phyloP scores from a whole-genome alignment of 2,329 filamentous ascomycete species.

The Trichoderma sp. region DNA sequence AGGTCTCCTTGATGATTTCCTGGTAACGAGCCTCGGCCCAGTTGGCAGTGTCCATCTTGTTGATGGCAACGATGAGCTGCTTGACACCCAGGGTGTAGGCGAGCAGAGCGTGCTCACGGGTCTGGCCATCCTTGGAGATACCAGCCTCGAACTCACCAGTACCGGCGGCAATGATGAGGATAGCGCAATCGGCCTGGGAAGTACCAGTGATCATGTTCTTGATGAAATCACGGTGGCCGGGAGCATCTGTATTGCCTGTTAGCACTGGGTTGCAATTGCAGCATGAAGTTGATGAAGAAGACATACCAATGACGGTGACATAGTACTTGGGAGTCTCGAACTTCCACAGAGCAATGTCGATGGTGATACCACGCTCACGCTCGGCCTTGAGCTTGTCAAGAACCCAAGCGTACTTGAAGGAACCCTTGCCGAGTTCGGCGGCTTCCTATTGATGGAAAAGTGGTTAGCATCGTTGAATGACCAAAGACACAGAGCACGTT shows the following conservation, averaged over 20 bases:
- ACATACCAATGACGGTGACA: conserved; percentile 93
- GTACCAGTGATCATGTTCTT: conserved; percentile 99
- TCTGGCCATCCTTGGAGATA: conserved; percentile 99
- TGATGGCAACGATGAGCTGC: conserved; percentile 99
- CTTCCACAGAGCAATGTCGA: conserved; percentile 99
- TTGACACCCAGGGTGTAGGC: conserved; percentile 99
- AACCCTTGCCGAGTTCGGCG: conserved; percentile 98
- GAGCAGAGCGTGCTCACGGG: conserved; percentile 99
- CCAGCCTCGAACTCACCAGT: conserved; percentile 99
- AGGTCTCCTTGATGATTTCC: conserved; percentile 99
- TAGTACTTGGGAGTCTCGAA: conserved; percentile 99
- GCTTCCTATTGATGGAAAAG: conserved; percentile 69
- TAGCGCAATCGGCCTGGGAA: conserved; percentile 99
- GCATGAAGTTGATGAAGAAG: background rate
- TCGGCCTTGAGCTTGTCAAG: conserved; percentile 99
- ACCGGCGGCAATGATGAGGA: conserved; percentile 99
- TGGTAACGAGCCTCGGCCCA: conserved; percentile 96
- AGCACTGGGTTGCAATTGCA: background rate
- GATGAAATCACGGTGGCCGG: conserved; percentile 99
- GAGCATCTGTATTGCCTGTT: conserved; percentile 65
- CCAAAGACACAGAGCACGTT: background rate
- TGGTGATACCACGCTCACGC: conserved; percentile 99
- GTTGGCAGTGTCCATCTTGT: conserved; percentile 99
- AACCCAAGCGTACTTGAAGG: conserved; percentile 99
- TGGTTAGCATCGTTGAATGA: conserved; percentile 22